Conservation (phyloP, 169 alveolate genomes). For the Plasmodium relictum region DNA sequence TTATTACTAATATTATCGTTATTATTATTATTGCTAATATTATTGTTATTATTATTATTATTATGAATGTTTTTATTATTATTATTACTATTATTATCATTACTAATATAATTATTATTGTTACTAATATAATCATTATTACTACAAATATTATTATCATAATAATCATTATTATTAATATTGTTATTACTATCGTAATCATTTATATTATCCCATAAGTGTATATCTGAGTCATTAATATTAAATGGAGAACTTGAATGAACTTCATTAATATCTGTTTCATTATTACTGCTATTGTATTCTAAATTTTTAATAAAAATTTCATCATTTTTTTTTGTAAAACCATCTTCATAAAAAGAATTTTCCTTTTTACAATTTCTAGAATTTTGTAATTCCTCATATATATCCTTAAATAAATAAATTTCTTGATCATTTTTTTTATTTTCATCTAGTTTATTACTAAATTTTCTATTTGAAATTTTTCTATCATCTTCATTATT, state of each 20-base stretch:
- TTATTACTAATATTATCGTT: background rate
- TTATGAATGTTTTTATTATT: background rate
- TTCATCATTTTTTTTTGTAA: conserved; percentile 25
- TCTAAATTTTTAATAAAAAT: conserved; percentile 25
- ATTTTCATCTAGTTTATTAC: conserved; percentile 16
- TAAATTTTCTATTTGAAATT: background rate
- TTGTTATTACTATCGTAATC: background rate
- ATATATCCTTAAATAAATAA: conserved; percentile 51
- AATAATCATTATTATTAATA: no score
- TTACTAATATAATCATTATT: background rate
- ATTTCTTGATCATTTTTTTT: conserved; percentile 20
- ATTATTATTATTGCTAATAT: background rate
- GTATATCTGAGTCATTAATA: conserved; percentile 30
- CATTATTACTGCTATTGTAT: conserved; percentile 33
- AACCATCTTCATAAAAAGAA: conserved; percentile 13
- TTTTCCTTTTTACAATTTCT: conserved; percentile 9
- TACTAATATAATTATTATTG: background rate
- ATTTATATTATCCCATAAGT: conserved; percentile 16
- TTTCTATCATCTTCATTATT: background rate
- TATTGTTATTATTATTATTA: background rate
- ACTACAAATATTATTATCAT: no score
- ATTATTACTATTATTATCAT: background rate
- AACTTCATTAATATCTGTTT: conserved; percentile 17
- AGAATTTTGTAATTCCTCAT: conserved; percentile 56
- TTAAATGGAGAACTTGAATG: conserved; percentile 9